Conservation (phyloP, 2,329 filamentous ascomycete species). For the Emergomyces africanus region DNA sequence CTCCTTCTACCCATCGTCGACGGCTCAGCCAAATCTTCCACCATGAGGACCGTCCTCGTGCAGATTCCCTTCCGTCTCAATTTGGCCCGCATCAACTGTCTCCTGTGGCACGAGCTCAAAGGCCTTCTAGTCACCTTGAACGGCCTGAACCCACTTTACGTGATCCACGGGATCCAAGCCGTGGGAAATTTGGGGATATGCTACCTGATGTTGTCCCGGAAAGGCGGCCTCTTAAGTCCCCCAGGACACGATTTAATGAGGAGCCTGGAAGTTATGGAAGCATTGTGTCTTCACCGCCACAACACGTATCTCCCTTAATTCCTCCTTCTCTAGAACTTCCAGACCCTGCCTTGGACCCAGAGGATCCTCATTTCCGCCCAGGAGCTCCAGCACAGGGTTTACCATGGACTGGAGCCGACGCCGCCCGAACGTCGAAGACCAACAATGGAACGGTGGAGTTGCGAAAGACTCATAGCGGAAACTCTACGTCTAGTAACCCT, state of each 20-base stretch:
- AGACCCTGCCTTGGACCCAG: conserved; percentile 44
- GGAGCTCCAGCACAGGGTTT: neutral
- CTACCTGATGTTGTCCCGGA: conserved; percentile 28
- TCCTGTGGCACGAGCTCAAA: neutral
- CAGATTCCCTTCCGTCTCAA: no score
- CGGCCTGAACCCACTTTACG: conserved; percentile 3
- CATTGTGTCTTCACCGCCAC: conserved; percentile 45
- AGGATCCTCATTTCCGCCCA: conserved; percentile 14
- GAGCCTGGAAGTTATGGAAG: conserved; percentile 47
- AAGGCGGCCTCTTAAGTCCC: conserved; percentile 22
- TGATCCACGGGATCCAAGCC: neutral
- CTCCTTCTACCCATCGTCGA: conserved; percentile 36
- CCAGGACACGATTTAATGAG: conserved; percentile 23
- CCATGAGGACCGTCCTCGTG: conserved; percentile 8
- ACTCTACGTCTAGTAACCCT: conserved; percentile 4
- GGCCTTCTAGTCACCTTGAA: conserved; percentile 6
- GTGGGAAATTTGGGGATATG: conserved; percentile 13
- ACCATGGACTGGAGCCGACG: neutral
- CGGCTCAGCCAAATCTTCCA: conserved; percentile 12
- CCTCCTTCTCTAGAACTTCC: conserved; percentile 47
- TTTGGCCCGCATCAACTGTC: conserved; percentile 3
- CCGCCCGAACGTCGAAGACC: neutral
- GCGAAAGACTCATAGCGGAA: neutral
- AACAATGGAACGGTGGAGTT: neutral
- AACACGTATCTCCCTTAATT: conserved; percentile 18